phyloP scores from a whole-genome alignment of 306 rosid species.

The Argentina anserina region DNA sequence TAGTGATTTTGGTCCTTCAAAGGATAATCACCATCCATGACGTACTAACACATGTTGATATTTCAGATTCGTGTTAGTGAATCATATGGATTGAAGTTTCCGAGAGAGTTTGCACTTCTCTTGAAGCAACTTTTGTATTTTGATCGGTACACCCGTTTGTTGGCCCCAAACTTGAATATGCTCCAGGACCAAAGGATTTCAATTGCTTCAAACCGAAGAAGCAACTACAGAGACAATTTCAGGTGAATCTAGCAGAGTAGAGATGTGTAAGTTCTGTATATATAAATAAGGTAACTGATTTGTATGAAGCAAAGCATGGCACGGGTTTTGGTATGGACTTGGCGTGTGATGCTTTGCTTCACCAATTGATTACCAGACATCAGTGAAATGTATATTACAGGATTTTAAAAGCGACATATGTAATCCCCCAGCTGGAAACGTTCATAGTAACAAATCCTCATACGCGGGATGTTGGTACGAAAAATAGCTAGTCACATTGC shows the following conservation, averaged over 20 bases:
- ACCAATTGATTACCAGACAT: constrained; percentile 1
- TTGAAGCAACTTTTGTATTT: constrained; percentile 94
- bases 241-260: constrained; percentile 26
- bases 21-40: background rate
- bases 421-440: background rate
- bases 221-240: constrained; percentile 39
- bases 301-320: constrained; percentile 5
- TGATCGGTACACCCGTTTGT: constrained; percentile 83
- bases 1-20: background rate
- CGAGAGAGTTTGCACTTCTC: constrained; percentile 89
- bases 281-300: constrained; percentile 15
- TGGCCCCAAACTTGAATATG: constrained; percentile 93
- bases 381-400: background rate
- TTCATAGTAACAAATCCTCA: background rate
- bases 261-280: constrained; percentile 22
- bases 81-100: constrained; percentile 85
- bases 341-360: background rate
- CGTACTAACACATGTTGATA: background rate
- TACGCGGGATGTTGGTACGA: background rate
- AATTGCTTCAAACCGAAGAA: constrained; percentile 68
- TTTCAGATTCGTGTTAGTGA: constrained; percentile 82
- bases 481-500: too few relatives aligned
- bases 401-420: background rate
- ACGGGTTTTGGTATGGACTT: background rate
- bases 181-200: constrained; percentile 90